Evolutionary conservation across 2,329 filamentous ascomycete genomes (phyloP), one percentile per base, ranked within the genome.

Genomic region (Bipolaris cookei): DNA sequence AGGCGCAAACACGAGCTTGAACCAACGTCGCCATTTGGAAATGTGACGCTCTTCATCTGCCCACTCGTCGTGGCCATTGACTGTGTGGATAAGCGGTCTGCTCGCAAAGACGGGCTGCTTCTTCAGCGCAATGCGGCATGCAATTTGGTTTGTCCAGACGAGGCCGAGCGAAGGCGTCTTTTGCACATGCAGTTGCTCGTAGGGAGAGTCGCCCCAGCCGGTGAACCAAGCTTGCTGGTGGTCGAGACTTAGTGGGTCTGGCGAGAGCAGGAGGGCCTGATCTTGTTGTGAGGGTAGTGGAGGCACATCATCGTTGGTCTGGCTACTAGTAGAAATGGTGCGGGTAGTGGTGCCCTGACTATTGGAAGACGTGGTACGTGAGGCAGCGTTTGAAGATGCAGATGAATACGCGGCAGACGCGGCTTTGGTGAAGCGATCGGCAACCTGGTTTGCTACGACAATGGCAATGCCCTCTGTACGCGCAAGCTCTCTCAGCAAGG

Each of bases 151-250:
- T 2, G 91, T 88, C 94, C 94, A 98, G 10, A 96, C 89, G 6
- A 97, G 82, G 0, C 94, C 94, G 21, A 98, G 78, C 6, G 90
- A 90, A 0, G 94, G 94, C 0, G 91, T 97, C 78, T 97, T 98
- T 53, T 89, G 67, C 0, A 60, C 63, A 14, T 71, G 62, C 8
- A 61, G 37, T 3, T 69, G 59, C 23, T 68, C 70, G 16, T 64
- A 70, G 68, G 14, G 83, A 13, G 63, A 55, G 74, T 96, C 91
- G 20, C 94, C 92, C 94, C 95, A 97, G 62, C 95, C 93, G 3
- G 93, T 96, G 78, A 97, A 96, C 86, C 93, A 97, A 41, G 90
- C 86, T 75, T 97, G 92, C 77, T 98, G 94, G 76, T 97, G 90
- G 67, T 96, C 89, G 7, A 97, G 84, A 30, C 86, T 84, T 35